These are phyloP conservation scores for Metschnikowia borealis DNA, from an alignment of 805 yeast genomes.

Conservation along the genomic window DNA sequence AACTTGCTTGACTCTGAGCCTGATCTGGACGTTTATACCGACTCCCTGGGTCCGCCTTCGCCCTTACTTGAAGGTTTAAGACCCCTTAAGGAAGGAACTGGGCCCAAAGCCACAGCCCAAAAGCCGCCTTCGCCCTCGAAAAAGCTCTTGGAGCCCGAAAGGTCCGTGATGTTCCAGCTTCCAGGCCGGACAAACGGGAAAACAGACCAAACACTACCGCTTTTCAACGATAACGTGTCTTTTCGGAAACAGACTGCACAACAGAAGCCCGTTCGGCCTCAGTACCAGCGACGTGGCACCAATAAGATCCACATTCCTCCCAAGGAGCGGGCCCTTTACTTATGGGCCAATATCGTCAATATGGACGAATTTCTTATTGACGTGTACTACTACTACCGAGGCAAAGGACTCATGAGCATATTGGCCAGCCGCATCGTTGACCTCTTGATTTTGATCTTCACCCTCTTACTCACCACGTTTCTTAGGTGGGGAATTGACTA, in stretches of 20 bases:
- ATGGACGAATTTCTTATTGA: constrained; percentile 83
- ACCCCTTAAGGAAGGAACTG: neutral
- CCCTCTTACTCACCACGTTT: constrained; percentile 73
- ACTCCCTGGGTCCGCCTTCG: constrained; percentile 19
- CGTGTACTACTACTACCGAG: constrained; percentile 77
- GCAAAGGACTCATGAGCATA: constrained; percentile 83
- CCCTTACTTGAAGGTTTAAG: constrained; percentile 9
- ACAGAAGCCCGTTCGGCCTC: neutral
- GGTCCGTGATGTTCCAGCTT: constrained; percentile 11
- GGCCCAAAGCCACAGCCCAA: neutral
- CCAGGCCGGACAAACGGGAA: constrained; percentile 1
- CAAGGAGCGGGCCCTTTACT: constrained; percentile 79
- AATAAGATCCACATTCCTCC: constrained; percentile 33
- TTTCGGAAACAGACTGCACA: neutral
- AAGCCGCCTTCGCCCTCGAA: neutral
- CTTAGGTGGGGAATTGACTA: constrained; percentile 79
- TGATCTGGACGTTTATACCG: constrained; percentile 30
- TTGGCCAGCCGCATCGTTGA: constrained; percentile 62
- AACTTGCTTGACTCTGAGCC: constrained; percentile 31
- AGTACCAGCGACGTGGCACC: constrained; percentile 4
- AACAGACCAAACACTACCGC: constrained; percentile 3
- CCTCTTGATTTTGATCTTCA: constrained; percentile 70
- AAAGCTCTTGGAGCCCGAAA: constrained; percentile 1
- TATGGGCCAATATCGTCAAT: constrained; percentile 95
- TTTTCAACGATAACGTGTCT: constrained; percentile 3